Evolutionary conservation across 2,329 filamentous ascomycete species (phyloP), one percentile per base, ranked within the genome.

Genomic region (Claviceps maximensis): DNA sequence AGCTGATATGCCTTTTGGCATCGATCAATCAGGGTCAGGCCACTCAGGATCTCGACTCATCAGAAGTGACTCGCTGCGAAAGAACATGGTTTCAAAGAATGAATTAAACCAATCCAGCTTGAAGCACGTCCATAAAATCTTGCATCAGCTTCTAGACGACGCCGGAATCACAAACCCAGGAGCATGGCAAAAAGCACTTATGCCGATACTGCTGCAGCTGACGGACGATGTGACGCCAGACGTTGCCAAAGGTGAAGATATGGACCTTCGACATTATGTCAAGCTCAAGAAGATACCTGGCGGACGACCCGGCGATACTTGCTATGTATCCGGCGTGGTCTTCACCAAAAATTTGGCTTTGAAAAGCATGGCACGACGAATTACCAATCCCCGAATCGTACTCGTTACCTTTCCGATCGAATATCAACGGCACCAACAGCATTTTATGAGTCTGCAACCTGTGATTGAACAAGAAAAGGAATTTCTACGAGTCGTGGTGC

Each of bases 361-460:
- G 51, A 98, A 98, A 66, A 95, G 86, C 67, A 98, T 98, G 93
- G 84, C 87, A 19, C 81, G 93, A 54, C 87, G 82, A 57, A 93
- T 97, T 57, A 69, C 77, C 13, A 84, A 87, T 52, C 93, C 93
- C 3, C 83, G 89, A 33, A 93, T 98, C 56, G 78, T 95, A 49
- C 88, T 98, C 58, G 84, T 98, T 54, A 91, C 89, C 0, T 98
- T 98, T 63, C 84, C 93, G 0, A 88, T 98, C 54, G 93, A 98
- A 65, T 98, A 98, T 67, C 88, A 94, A 54, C 82, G 93, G 41
- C 89, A 96, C 60, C 74, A 77, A 63, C 75, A 78, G 66, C 90
- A 97, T 65, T 97, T 98, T 66, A 96, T 98, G 90, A 98, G 93
- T 61, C 72, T 98, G 49, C 89, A 97, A 61, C 91, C 91, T 41